Percentiles rank a stretch among this genome's conserved stretches.
Conservation (phyloP, 441 rosid species). For the Euphorbia schlechtendalii region DNA sequence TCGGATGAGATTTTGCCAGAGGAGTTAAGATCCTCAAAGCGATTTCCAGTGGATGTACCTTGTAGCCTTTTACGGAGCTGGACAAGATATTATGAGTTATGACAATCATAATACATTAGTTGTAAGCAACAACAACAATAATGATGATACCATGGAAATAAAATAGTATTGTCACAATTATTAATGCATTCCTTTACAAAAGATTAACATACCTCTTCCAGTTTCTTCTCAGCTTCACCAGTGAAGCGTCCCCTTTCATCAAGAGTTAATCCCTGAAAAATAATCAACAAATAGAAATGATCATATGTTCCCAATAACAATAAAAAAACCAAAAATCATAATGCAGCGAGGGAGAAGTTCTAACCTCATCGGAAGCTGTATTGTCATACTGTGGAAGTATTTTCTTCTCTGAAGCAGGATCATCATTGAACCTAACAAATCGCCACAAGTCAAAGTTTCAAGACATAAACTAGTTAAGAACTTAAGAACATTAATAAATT, state of each 20-base stretch:
- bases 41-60: conserved; percentile 45
- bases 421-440: conserved; percentile 73
- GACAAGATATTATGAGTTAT: conserved; percentile 9
- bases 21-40: conserved; percentile 58
- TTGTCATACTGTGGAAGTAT: conserved; percentile 93
- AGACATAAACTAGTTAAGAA: too few species aligned
- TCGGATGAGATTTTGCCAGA: conserved; percentile 67
- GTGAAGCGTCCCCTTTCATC: conserved; percentile 76
- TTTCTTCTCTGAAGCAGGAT: conserved; percentile 66
- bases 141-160: neutral
- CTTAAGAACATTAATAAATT: neutral
- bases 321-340: neutral
- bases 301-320: conserved; percentile 8
- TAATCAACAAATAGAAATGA: neutral
- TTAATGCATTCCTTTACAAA: neutral
- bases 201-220: conserved; percentile 61
- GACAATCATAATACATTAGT: conserved; percentile 2
- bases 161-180: neutral
- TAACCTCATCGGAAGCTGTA: conserved; percentile 65
- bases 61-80: conserved; percentile 85
- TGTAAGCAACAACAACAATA: too few species aligned
- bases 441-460: conserved; percentile 15
- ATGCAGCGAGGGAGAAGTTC: neutral
- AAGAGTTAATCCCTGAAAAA: conserved; percentile 65
- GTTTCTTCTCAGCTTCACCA: conserved; percentile 91